Conservation (phyloP, 352 stramenopile species). For the Pythium periplocum region DNA sequence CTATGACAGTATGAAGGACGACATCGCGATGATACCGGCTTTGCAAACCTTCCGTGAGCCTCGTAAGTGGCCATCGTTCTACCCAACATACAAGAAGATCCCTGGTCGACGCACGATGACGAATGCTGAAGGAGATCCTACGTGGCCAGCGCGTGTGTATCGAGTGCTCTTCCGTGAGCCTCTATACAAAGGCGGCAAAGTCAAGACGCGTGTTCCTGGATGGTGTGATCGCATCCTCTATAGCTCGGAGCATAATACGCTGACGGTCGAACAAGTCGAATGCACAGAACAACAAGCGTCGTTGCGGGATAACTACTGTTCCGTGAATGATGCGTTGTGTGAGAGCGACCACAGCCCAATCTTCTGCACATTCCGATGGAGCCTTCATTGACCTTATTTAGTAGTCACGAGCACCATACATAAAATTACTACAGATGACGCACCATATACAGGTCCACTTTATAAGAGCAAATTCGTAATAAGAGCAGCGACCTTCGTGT, state of each 20-base stretch:
- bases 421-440: background rate
- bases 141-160: conserved; percentile 56
- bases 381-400: conserved; percentile 6
- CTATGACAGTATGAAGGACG: conserved; percentile 62
- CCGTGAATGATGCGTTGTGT: conserved; percentile 50
- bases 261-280: conserved; percentile 37
- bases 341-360: conserved; percentile 67
- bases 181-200: conserved; percentile 65
- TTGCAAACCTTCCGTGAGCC: conserved; percentile 47
- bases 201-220: conserved; percentile 54
- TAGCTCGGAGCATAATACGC: conserved; percentile 21
- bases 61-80: conserved; percentile 63
- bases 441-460: background rate
- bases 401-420: too few species aligned
- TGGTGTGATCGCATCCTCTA: conserved; percentile 73
- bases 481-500: background rate
- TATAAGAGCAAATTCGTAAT: conserved; percentile 2
- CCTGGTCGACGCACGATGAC: conserved; percentile 21
- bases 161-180: conserved; percentile 48
- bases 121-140: conserved; percentile 22
- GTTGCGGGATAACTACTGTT: conserved; percentile 50
- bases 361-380: conserved; percentile 46
- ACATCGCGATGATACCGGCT: conserved; percentile 31
- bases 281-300: conserved; percentile 12
- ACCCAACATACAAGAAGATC: conserved; percentile 77